phyloP scores from a whole-genome alignment of 441 rosid genomes.

The Capsella rubella region DNA sequence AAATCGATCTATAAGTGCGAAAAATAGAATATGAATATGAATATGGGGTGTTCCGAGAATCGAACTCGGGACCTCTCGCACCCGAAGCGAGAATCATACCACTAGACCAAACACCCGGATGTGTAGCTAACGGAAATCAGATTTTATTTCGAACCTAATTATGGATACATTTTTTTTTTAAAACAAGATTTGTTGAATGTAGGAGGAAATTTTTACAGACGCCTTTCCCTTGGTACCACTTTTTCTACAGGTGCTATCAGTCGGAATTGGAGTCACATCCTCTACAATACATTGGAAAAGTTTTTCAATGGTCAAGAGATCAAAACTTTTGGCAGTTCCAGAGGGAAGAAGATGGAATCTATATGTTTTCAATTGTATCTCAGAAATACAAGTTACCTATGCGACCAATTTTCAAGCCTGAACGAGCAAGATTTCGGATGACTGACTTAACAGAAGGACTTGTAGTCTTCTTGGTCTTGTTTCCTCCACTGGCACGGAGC shows the following conservation, averaged over 20 bases:
- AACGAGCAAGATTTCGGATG: conserved; percentile 85
- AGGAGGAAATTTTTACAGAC: conserved; percentile 34
- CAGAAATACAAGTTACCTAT: conserved; percentile 57
- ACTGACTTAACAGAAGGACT: conserved; percentile 93
- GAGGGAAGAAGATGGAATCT: too few relatives aligned
- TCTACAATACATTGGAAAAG: conserved; percentile 11
- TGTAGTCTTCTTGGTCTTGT: conserved; percentile 88
- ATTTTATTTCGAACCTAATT: too few relatives aligned
- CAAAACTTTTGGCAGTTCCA: neutral
- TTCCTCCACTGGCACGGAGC: conserved; percentile 91
- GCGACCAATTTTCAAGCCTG: conserved; percentile 90
- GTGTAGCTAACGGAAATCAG: too few relatives aligned
- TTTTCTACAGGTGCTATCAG: conserved; percentile 41
- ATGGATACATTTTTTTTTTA: too few relatives aligned
- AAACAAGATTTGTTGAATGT: neutral
- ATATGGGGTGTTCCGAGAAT: conserved; percentile 67
- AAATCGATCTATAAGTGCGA: too few relatives aligned
- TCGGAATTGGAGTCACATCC: conserved; percentile 48
- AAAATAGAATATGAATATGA: too few relatives aligned
- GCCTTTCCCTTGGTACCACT: conserved; percentile 43
- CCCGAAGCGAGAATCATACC: conserved; percentile 75
- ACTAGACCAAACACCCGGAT: conserved; percentile 68
- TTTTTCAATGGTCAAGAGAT: neutral
- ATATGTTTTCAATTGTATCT: too few relatives aligned
- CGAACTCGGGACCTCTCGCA: conserved; percentile 81